Evolutionary conservation across 306 rosid species (phyloP).

Genomic region (Mucuna pruriens): DNA sequence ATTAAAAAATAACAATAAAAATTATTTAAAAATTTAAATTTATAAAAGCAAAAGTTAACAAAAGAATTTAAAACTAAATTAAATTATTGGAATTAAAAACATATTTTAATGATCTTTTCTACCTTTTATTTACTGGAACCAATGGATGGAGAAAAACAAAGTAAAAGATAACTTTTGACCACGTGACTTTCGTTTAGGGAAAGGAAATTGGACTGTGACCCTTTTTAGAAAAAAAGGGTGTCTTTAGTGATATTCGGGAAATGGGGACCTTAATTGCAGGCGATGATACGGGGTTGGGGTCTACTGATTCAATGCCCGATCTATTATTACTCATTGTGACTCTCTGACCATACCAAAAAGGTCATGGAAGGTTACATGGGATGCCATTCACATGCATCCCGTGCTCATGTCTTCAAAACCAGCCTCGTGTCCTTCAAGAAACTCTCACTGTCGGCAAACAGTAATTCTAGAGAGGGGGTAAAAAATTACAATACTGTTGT

Average conservation of each 20-base stretch:
- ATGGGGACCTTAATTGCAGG: slow-evolving; percentile 35
- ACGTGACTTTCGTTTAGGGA: background rate
- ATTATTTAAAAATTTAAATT: too few relatives aligned
- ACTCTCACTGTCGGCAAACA: slow-evolving; percentile 34
- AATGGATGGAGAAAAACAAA: background rate
- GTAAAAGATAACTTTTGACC: background rate
- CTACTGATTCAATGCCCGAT: background rate
- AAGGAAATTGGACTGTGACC: background rate
- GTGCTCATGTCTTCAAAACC: background rate
- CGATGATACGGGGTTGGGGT: slow-evolving; percentile 21
- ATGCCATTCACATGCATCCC: slow-evolving; percentile 31
- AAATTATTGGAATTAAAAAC: too few relatives aligned
- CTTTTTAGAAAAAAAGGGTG: slow-evolving; percentile 3
- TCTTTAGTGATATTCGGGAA: background rate
- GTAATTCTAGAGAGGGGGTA: background rate
- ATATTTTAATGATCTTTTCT: background rate
- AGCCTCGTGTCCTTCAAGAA: background rate
- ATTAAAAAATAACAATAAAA: too few relatives aligned
- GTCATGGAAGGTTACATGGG: background rate
- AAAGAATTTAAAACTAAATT: too few relatives aligned
- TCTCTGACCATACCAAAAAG: too few relatives aligned
- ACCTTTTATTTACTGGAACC: background rate
- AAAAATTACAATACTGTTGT: background rate
- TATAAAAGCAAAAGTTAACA: too few relatives aligned
- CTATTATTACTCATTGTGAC: too few relatives aligned